These are phyloP conservation scores for Erysimum cheiri DNA, from an alignment of 441 rosid species.

Conservation along the genomic window DNA sequence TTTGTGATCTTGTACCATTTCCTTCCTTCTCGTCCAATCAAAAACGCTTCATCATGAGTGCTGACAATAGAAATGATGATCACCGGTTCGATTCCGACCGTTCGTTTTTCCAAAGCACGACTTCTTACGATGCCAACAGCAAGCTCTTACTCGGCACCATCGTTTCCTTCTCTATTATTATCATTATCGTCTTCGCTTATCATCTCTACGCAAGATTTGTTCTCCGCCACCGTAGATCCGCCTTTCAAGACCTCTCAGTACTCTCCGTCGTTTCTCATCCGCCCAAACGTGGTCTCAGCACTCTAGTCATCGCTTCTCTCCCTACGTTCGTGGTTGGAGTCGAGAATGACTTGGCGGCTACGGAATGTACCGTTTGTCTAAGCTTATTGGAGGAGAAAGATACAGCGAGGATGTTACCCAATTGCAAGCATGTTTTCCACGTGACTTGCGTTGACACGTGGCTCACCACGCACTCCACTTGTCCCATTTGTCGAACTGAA, in stretches of 20 bases:
- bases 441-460: conserved; percentile 58
- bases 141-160: conserved; percentile 49
- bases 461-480: conserved; percentile 54
- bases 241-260: conserved; percentile 1
- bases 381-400: conserved; percentile 57
- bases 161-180: conserved; percentile 46
- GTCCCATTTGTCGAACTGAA: conserved; percentile 65
- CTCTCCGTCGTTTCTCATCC: conserved; percentile 36
- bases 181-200: conserved; percentile 43
- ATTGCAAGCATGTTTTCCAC: conserved; percentile 64
- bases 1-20: conserved; percentile 7
- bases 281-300: conserved; percentile 56
- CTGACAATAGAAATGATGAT: not conserved
- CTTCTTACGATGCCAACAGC: conserved; percentile 44
- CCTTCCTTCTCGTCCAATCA: not conserved
- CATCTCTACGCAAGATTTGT: conserved; percentile 51
- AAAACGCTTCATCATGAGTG: conserved; percentile 27
- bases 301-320: conserved; percentile 49
- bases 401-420: conserved; percentile 55
- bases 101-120: conserved; percentile 2
- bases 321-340: conserved; percentile 50
- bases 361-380: conserved; percentile 63
- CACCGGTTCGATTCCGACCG: conserved; percentile 3
- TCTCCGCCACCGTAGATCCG: conserved; percentile 43
- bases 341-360: conserved; percentile 20